Evolutionary conservation across 305 asterid genomes (phyloP).

Genomic region (Fraxinus platypoda): DNA sequence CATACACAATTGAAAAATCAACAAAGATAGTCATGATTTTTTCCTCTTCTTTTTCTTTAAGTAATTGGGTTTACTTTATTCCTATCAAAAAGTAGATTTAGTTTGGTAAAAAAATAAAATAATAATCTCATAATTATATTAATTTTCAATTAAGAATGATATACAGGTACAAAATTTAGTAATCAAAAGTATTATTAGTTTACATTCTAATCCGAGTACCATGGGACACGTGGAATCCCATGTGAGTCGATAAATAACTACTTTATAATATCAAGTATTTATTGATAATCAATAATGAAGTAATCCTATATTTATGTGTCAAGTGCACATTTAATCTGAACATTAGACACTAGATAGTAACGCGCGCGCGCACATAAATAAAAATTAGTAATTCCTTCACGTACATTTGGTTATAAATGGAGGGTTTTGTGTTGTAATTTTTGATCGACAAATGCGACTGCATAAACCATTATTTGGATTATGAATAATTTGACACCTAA

Average conservation of each 20-base stretch:
- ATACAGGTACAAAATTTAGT: too few species aligned
- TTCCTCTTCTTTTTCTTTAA: constrained; percentile 8
- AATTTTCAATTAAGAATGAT: not conserved
- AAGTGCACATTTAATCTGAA: not conserved
- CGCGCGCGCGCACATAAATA: too few species aligned
- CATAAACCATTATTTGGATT: not conserved
- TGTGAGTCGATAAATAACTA: not conserved
- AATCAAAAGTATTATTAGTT: too few species aligned
- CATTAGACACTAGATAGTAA: not conserved
- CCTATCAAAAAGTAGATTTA: constrained; percentile 16
- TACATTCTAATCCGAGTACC: not conserved
- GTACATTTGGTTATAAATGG: not conserved
- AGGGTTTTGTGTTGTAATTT: not conserved
- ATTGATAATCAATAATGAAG: not conserved
- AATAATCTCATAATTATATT: too few species aligned
- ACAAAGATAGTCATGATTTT: constrained; percentile 21
- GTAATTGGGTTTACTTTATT: constrained; percentile 12
- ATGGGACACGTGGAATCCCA: not conserved
- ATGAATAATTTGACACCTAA: not conserved
- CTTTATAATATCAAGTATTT: constrained; percentile 3
- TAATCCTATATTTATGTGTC: not conserved
- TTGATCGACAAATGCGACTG: not conserved
- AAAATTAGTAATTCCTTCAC: too few species aligned
- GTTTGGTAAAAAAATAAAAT: not conserved
- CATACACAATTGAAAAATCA: constrained; percentile 26